These are phyloP conservation scores for Lavandula angustifolia DNA, from an alignment of 257 asterid genomes.

Conservation along the genomic window DNA sequence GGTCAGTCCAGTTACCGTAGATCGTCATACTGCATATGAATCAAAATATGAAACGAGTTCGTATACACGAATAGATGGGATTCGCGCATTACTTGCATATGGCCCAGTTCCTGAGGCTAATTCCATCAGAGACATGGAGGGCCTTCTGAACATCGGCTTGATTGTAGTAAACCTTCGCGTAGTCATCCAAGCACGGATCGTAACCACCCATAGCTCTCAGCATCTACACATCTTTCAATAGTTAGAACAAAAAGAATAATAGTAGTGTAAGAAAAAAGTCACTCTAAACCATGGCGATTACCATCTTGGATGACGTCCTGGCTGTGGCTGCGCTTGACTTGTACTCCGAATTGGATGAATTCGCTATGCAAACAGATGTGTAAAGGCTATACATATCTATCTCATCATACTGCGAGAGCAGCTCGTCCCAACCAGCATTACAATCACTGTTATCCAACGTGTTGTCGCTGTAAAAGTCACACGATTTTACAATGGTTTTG, in stretches of 20 bases:
- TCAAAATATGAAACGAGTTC: neutral
- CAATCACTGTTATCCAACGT: slow-evolving; percentile 62
- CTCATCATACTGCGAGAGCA: slow-evolving; percentile 64
- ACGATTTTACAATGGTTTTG: slow-evolving; percentile 51
- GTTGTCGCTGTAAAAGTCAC: slow-evolving; percentile 65
- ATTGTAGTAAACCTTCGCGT: slow-evolving; percentile 67
- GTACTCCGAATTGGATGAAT: slow-evolving; percentile 36
- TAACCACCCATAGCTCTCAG: slow-evolving; percentile 80
- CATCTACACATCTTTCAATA: slow-evolving; percentile 41
- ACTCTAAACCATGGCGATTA: slow-evolving; percentile 7
- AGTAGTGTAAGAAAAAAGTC: too few relatives aligned
- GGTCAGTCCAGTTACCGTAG: slow-evolving; percentile 52
- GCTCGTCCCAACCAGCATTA: slow-evolving; percentile 54
- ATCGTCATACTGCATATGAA: slow-evolving; percentile 71
- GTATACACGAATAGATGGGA: neutral
- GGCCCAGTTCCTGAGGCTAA: slow-evolving; percentile 60
- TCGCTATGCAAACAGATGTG: slow-evolving; percentile 62
- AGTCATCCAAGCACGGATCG: slow-evolving; percentile 86
- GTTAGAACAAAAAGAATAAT: too few relatives aligned
- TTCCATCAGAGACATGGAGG: slow-evolving; percentile 69
- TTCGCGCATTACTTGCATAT: slow-evolving; percentile 53
- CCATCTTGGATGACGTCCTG: slow-evolving; percentile 59
- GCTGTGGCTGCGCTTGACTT: slow-evolving; percentile 37
- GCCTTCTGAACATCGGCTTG: slow-evolving; percentile 77
- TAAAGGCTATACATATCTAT: slow-evolving; percentile 89